phyloP scores from a whole-genome alignment of 192 early-diverging fungal genomes.

The Dispira parvispora region DNA sequence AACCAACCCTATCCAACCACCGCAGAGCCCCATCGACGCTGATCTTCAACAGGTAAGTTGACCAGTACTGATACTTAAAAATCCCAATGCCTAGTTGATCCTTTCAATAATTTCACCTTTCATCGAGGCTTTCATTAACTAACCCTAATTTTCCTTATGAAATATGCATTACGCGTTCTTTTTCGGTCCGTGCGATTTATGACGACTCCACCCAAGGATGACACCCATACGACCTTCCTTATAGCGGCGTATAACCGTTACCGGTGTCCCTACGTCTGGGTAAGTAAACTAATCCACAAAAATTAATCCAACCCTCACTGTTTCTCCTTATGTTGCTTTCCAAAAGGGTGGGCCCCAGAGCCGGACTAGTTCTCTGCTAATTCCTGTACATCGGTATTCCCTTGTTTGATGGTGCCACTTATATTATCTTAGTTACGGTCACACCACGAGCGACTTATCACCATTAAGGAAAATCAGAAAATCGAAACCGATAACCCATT shows the following conservation, averaged over 20 bases:
- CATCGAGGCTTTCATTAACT: constrained; percentile 1
- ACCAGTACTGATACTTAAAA: constrained; percentile 21
- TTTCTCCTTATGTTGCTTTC: neutral
- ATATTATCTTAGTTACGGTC: constrained; percentile 27
- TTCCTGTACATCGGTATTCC: neutral
- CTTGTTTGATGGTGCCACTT: neutral
- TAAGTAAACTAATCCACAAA: constrained; percentile 11
- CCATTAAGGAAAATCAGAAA: constrained; percentile 25
- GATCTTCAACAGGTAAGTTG: constrained; percentile 19
- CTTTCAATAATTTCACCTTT: neutral
- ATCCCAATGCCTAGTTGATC: neutral
- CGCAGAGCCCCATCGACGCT: too few relatives aligned
- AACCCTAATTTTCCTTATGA: neutral
- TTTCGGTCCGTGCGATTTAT: constrained; percentile 9
- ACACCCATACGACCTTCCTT: constrained; percentile 35
- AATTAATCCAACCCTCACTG: neutral
- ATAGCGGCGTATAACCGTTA: constrained; percentile 53
- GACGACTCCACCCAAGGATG: constrained; percentile 14
- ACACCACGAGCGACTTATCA: constrained; percentile 36
- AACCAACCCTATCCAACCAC: too few relatives aligned
- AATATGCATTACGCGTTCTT: constrained; percentile 13
- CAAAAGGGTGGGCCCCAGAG: neutral
- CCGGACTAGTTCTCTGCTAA: neutral
- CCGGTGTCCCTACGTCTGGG: constrained; percentile 58
- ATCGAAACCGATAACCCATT: constrained; percentile 42